A percentile compares a stretch with the other conserved stretches of the same genome.
phyloP scores from a whole-genome alignment of 1,284 basidiomycete genomes.

The Pholiota adiposa region DNA sequence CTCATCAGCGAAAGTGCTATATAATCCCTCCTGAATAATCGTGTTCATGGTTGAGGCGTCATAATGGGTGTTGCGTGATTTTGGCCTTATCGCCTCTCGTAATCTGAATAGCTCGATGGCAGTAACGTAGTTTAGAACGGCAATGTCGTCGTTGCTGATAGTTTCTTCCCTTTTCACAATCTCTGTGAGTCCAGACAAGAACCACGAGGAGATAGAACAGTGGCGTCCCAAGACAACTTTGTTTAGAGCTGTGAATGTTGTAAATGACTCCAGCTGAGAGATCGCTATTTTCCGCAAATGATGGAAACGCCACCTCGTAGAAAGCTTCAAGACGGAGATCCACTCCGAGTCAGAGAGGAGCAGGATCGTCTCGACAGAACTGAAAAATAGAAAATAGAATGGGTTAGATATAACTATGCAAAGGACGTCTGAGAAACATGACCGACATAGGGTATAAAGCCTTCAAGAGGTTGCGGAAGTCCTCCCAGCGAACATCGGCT shows the following conservation, averaged over 20 bases:
- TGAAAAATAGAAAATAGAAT: too few species aligned
- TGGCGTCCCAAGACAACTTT: constrained; percentile 10
- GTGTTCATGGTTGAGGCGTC: too few species aligned
- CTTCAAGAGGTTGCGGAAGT: constrained; percentile 12
- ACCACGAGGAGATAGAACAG: constrained; percentile 2
- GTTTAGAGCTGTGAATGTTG: not conserved
- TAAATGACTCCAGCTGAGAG: not conserved
- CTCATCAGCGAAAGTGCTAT: too few species aligned
- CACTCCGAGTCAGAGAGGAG: constrained; percentile 2
- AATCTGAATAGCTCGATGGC: not conserved
- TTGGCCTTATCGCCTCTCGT: not conserved
- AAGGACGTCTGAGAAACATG: not conserved
- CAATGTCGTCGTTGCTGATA: constrained; percentile 5
- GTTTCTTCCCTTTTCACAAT: not conserved
- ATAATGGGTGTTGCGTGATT: too few species aligned
- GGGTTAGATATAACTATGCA: not conserved
- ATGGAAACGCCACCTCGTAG: constrained; percentile 13
- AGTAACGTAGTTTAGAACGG: not conserved
- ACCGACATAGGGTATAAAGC: constrained; percentile 4
- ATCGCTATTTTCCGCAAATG: constrained; percentile 2
- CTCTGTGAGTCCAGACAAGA: not conserved
- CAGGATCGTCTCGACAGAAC: not conserved
- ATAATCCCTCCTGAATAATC: too few species aligned
- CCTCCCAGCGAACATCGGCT: not conserved
- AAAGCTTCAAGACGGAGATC: constrained; percentile 7